These are phyloP conservation scores for Sporobolomyces pararoseus DNA, from an alignment of 768 basidiomycete genomes.

Conservation along the genomic window DNA sequence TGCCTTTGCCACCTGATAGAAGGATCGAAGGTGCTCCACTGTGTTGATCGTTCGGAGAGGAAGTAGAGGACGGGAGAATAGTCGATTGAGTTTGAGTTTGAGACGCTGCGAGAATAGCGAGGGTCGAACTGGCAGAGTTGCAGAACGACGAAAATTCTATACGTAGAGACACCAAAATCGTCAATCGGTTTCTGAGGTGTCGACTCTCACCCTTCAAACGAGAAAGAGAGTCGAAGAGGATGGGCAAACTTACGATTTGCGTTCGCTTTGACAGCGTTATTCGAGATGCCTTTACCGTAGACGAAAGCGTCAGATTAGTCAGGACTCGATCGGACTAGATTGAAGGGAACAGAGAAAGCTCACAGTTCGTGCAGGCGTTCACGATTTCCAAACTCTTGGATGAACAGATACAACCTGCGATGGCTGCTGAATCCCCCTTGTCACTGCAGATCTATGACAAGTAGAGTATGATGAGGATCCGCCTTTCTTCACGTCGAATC, in stretches of 20 bases:
- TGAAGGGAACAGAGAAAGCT: too few relatives aligned
- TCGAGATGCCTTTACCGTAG: not conserved
- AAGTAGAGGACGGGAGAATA: not conserved
- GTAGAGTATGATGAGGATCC: not conserved
- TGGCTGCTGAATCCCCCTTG: conserved; percentile 1
- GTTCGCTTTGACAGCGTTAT: conserved; percentile 4
- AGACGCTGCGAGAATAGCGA: conserved; percentile 1
- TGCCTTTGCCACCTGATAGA: too few relatives aligned
- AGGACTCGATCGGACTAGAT: too few relatives aligned
- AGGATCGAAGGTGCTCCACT: not conserved
- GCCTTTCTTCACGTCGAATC: not conserved
- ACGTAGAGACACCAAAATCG: too few relatives aligned
- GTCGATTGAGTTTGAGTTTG: not conserved
- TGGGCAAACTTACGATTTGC: conserved; percentile 2
- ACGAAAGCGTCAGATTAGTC: not conserved
- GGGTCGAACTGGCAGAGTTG: conserved; percentile 7
- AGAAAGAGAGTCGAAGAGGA: not conserved
- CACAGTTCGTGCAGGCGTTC: conserved; percentile 11
- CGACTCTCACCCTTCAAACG: not conserved
- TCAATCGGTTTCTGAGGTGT: too few relatives aligned
- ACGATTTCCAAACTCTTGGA: conserved; percentile 2
- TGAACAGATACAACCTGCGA: conserved; percentile 13
- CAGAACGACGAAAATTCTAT: conserved; percentile 9
- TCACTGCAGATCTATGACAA: not conserved
- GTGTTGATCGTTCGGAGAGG: not conserved